Evolutionary conservation across 257 asterid genomes (phyloP).

Genomic region (Solanum sparsipilum): DNA sequence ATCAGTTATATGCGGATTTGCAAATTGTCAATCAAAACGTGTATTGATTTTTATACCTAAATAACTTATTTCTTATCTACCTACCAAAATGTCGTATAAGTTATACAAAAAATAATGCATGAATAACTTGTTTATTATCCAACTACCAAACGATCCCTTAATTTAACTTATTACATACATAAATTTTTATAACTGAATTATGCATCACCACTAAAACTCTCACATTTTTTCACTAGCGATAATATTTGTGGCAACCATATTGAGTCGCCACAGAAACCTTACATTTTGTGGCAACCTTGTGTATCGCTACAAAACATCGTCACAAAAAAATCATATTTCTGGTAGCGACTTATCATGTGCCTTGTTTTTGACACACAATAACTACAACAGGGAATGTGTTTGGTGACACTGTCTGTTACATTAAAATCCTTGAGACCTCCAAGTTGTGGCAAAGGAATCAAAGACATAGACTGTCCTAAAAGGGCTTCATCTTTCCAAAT

Average conservation of each 20-base stretch:
- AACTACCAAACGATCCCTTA: background rate
- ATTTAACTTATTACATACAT: too few relatives aligned
- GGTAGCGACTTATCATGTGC: background rate
- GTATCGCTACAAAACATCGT: too few relatives aligned
- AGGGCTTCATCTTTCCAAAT: slow-evolving; percentile 31
- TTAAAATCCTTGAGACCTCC: slow-evolving; percentile 38
- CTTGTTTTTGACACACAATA: background rate
- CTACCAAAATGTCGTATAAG: background rate
- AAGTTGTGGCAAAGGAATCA: slow-evolving; percentile 25
- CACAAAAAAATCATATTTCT: too few relatives aligned
- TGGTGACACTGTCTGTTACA: slow-evolving; percentile 44
- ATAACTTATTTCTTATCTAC: background rate
- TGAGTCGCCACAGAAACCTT: too few relatives aligned
- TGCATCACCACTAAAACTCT: too few relatives aligned
- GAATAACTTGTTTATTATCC: background rate
- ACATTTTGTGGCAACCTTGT: too few relatives aligned
- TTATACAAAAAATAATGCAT: background rate
- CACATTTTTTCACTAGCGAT: too few relatives aligned
- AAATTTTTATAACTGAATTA: background rate
- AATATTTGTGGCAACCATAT: too few relatives aligned
- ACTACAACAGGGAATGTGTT: slow-evolving; percentile 44
- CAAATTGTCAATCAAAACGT: too few relatives aligned
- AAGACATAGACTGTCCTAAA: slow-evolving; percentile 21
- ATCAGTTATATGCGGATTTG: too few relatives aligned
- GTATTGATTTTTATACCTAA: too few relatives aligned